phyloP scores from a whole-genome alignment of 148 eudicot genomes.

The Polygonum aviculare region DNA sequence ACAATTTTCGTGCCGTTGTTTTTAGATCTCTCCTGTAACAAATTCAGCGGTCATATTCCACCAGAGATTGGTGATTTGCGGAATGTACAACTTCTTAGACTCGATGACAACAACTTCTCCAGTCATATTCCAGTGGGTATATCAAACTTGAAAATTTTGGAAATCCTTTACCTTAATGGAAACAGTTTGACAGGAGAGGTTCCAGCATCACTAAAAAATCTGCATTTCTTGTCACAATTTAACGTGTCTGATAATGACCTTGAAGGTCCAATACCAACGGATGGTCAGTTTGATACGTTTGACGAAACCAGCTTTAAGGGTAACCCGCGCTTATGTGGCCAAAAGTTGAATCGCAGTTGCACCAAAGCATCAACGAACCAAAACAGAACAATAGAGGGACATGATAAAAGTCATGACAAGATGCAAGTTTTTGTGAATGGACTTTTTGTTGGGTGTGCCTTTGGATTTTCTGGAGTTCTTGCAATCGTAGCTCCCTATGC shows the following conservation, averaged over 20 bases:
- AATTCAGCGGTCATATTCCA: constrained; percentile 54
- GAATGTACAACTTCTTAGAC: constrained; percentile 47
- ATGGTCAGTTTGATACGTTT: constrained; percentile 49
- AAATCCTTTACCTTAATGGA: constrained; percentile 49
- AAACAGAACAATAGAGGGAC: not conserved
- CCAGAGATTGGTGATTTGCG: constrained; percentile 48
- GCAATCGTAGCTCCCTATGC: not conserved
- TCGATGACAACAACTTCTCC: constrained; percentile 46
- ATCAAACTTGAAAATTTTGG: constrained; percentile 62
- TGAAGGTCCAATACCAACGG: constrained; percentile 43
- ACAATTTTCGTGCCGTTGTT: constrained; percentile 20
- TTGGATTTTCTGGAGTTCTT: not conserved
- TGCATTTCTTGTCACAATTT: constrained; percentile 43
- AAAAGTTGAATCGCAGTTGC: not conserved
- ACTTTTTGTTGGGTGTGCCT: not conserved
- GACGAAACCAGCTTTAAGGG: constrained; percentile 17
- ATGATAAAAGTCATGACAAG: not conserved
- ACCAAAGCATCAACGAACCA: not conserved
- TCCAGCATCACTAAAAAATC: constrained; percentile 51
- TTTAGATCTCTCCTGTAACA: constrained; percentile 48
- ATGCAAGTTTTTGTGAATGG: not conserved
- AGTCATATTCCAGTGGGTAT: constrained; percentile 61
- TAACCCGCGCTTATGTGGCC: constrained; percentile 14
- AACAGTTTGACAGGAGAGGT: constrained; percentile 64
- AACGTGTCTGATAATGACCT: constrained; percentile 52